phyloP scores from a whole-genome alignment of 495 filamentous ascomycete species.

The Penicillium mononematosum region DNA sequence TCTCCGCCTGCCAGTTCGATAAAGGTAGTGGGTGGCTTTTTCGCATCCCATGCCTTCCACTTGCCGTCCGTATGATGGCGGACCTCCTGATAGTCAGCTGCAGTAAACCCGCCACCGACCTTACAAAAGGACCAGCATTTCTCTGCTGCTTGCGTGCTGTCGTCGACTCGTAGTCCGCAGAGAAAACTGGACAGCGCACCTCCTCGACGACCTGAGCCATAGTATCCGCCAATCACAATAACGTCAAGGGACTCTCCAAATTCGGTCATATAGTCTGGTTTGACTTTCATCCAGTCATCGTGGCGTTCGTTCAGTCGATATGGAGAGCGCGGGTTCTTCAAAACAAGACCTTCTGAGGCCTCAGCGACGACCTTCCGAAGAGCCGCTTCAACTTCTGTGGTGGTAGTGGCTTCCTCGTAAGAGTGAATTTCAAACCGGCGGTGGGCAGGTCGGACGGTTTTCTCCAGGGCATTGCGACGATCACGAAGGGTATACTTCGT shows the following conservation, averaged over 20 bases:
- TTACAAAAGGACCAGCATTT: constrained; percentile 94
- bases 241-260: constrained; percentile 93
- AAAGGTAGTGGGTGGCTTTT: constrained; percentile 73
- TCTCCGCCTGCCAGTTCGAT: constrained; percentile 81
- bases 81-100: constrained; percentile 79
- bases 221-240: constrained; percentile 89
- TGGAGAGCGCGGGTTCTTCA: constrained; percentile 87
- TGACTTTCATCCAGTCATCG: constrained; percentile 98
- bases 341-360: constrained; percentile 84
- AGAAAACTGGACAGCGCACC: constrained; percentile 82
- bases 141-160: constrained; percentile 54
- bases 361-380: constrained; percentile 83
- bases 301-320: constrained; percentile 90
- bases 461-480: constrained; percentile 71
- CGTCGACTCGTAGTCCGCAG: constrained; percentile 77
- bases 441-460: constrained; percentile 60
- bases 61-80: constrained; percentile 84
- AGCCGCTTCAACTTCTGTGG: constrained; percentile 70
- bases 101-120: constrained; percentile 88
- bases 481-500: constrained; percentile 82
- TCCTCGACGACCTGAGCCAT: constrained; percentile 80
- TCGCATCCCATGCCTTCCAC: constrained; percentile 82
- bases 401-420: constrained; percentile 63
- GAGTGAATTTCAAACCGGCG: constrained; percentile 82
- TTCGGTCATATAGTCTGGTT: constrained; percentile 97